phyloP scores from a whole-genome alignment of 768 basidiomycete species.

The Dioszegia aurantiaca region DNA sequence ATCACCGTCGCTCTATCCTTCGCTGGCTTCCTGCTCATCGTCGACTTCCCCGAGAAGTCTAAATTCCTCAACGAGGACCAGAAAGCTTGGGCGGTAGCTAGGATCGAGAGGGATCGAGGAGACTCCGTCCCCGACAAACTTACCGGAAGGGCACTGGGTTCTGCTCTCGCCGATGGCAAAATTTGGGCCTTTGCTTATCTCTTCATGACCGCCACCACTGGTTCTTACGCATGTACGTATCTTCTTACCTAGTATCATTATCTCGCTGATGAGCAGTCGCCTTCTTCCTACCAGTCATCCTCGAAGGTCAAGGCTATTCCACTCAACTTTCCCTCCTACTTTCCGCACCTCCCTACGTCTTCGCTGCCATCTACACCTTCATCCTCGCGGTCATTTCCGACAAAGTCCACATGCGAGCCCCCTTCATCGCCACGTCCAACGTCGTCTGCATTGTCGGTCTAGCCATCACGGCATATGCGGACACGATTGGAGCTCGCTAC shows the following conservation, averaged over 20 bases:
- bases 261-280: slow-evolving; percentile 19
- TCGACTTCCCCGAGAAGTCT: slow-evolving; percentile 51
- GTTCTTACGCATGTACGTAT: slow-evolving; percentile 27
- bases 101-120: slow-evolving; percentile 44
- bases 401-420: slow-evolving; percentile 32
- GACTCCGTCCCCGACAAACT: slow-evolving; percentile 40
- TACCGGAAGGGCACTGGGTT: slow-evolving; percentile 24
- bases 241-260: too few relatives aligned
- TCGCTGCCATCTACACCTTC: slow-evolving; percentile 34
- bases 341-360: slow-evolving; percentile 40
- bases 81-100: slow-evolving; percentile 31
- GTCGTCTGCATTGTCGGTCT: slow-evolving; percentile 35
- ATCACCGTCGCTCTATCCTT: slow-evolving; percentile 34
- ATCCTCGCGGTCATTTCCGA: slow-evolving; percentile 32
- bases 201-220: slow-evolving; percentile 38
- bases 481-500: slow-evolving; percentile 29
- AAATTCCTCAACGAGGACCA: slow-evolving; percentile 43
- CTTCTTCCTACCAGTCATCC: slow-evolving; percentile 49
- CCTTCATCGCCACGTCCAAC: slow-evolving; percentile 32
- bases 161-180: slow-evolving; percentile 34
- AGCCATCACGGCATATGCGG: slow-evolving; percentile 25
- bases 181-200: slow-evolving; percentile 44
- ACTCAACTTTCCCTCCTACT: slow-evolving; percentile 40
- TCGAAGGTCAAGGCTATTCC: slow-evolving; percentile 42
- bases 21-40: slow-evolving; percentile 33